Conservation (phyloP, 176 grass and related monocot genomes). For the Elymus sibiricus region DNA sequence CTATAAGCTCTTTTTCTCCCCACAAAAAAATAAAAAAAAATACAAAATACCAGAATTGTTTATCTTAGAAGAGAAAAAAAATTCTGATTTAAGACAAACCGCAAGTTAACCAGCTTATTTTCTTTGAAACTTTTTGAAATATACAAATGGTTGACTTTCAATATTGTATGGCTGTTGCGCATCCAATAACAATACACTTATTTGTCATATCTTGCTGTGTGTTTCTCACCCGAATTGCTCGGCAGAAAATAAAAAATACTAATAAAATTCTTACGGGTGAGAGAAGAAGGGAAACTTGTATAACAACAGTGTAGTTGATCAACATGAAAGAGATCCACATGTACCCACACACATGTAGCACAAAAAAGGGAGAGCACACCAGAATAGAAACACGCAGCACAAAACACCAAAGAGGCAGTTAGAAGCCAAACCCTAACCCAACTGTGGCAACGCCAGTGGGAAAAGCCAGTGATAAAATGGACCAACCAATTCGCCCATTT, state of each 20-base stretch:
- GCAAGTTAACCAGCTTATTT: not conserved
- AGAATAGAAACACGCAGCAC: not conserved
- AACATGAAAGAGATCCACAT: not conserved
- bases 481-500: slow-evolving; percentile 19
- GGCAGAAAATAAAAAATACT: not conserved
- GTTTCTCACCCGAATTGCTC: not conserved
- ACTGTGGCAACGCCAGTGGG: slow-evolving; percentile 2
- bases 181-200: not conserved
- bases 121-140: not conserved
- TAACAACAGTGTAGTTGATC: not conserved
- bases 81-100: not conserved
- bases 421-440: not conserved
- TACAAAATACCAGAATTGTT: not conserved
- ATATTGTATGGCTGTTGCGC: not conserved
- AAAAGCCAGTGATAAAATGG: slow-evolving; percentile 3
- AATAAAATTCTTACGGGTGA: not conserved
- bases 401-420: not conserved
- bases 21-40: not conserved
- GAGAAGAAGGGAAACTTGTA: not conserved
- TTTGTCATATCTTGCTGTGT: not conserved
- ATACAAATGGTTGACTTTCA: not conserved
- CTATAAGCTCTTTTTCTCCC: too few species aligned
- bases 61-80: not conserved
- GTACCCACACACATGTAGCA: not conserved
- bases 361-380: not conserved